phyloP scores from a whole-genome alignment of 2,329 filamentous ascomycete genomes.

The Colletotrichum abscissum region DNA sequence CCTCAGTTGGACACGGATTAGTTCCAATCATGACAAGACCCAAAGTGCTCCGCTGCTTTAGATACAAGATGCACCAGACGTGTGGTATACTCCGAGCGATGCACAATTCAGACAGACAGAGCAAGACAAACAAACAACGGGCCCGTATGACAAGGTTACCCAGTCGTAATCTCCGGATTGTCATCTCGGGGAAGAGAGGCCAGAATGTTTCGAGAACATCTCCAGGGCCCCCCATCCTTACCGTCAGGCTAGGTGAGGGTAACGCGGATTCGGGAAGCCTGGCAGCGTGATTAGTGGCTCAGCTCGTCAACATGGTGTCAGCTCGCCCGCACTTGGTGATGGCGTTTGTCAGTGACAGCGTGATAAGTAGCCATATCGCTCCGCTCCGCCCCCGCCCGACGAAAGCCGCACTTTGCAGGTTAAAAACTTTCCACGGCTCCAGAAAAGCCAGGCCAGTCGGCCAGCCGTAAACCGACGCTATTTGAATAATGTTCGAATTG shows the following conservation, averaged over 20 bases:
- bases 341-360: neutral
- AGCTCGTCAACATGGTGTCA: neutral
- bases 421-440: neutral
- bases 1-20: neutral
- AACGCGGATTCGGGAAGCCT: neutral
- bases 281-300: neutral
- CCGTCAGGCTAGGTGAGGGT: neutral
- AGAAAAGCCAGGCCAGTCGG: neutral
- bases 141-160: constrained; percentile 5
- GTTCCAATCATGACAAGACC: neutral
- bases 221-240: neutral
- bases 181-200: constrained; percentile 22
- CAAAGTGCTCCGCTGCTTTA: neutral
- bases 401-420: neutral
- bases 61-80: neutral
- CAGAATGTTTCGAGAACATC: constrained; percentile 31
- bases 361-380: neutral
- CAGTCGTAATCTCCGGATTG: constrained; percentile 23
- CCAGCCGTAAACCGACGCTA: no score
- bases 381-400: neutral
- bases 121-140: constrained; percentile 7
- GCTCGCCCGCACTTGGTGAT: neutral
- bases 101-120: neutral
- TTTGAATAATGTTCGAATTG: no score
- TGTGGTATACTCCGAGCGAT: neutral